Evolutionary conservation across 2,329 filamentous ascomycete species (phyloP).

Genomic region (Amauroascus verrucosus): DNA sequence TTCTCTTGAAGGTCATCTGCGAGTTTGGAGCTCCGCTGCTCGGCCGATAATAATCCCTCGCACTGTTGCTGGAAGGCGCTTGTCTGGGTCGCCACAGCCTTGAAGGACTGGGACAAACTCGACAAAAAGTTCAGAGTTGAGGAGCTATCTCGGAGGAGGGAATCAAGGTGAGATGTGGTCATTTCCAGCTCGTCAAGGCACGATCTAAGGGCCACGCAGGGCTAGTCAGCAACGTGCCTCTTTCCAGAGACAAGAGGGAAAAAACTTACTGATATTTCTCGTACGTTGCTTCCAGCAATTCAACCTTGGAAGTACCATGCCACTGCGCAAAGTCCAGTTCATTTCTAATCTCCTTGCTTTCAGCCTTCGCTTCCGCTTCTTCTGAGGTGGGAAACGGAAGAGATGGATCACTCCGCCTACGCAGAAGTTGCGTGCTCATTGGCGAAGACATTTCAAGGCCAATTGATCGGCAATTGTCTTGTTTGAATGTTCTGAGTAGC

Average conservation of each 20-base stretch:
- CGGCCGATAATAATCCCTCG: constrained; percentile 73
- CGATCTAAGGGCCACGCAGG: constrained; percentile 39
- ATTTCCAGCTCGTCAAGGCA: constrained; percentile 74
- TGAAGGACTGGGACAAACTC: constrained; percentile 74
- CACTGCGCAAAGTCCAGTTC: constrained; percentile 50
- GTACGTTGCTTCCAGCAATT: constrained; percentile 70
- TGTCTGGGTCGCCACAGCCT: constrained; percentile 77
- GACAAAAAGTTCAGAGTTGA: constrained; percentile 65
- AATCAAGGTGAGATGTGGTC: constrained; percentile 71
- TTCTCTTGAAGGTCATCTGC: constrained; percentile 80
- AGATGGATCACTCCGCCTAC: constrained; percentile 2
- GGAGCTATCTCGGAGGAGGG: constrained; percentile 66
- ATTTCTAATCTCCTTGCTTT: constrained; percentile 39
- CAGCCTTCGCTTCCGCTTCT: background rate
- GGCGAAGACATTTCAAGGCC: background rate
- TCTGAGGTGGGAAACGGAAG: background rate
- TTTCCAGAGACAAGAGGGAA: background rate
- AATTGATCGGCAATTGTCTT: background rate
- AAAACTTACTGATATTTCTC: constrained; percentile 64
- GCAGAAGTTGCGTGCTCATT: background rate
- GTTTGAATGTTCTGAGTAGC: background rate
- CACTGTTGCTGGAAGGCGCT: constrained; percentile 89
- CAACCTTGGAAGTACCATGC: constrained; percentile 51
- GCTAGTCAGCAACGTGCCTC: background rate
- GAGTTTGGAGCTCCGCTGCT: constrained; percentile 65